Conservation (phyloP, 2,329 filamentous ascomycete genomes). For the Sclerotinia borealis region DNA sequence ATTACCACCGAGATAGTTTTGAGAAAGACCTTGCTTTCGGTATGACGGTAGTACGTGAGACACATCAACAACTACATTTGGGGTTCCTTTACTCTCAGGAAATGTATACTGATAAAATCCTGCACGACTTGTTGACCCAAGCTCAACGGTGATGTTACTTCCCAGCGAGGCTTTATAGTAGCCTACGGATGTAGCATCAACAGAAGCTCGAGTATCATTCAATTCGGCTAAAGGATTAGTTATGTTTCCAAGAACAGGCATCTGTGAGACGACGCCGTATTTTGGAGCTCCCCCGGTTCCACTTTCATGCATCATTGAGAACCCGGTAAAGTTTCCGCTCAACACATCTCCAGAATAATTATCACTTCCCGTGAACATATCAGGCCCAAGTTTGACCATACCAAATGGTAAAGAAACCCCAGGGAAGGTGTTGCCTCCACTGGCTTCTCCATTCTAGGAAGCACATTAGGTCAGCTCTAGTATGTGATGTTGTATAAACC, state of each 20-base stretch:
- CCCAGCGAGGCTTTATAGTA: constrained; percentile 53
- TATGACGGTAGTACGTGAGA: constrained; percentile 58
- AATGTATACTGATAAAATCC: constrained; percentile 57
- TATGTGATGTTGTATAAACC: not conserved
- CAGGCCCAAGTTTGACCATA: constrained; percentile 18
- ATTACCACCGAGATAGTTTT: constrained; percentile 53
- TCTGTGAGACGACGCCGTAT: constrained; percentile 57
- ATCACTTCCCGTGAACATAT: constrained; percentile 38
- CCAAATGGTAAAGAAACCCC: constrained; percentile 18
- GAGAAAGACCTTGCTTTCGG: constrained; percentile 51
- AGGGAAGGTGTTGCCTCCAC: constrained; percentile 16
- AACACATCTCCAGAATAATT: constrained; percentile 47
- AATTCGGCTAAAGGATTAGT: constrained; percentile 49
- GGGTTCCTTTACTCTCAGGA: constrained; percentile 33
- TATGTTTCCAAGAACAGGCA: constrained; percentile 46
- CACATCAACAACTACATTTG: constrained; percentile 52
- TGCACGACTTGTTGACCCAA: constrained; percentile 49
- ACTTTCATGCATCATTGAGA: constrained; percentile 59
- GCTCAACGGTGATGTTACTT: constrained; percentile 50
- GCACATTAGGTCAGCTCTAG: not conserved
- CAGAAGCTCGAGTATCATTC: constrained; percentile 45
- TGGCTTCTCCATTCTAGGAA: constrained; percentile 4
- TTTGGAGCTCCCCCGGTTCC: constrained; percentile 65
- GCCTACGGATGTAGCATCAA: constrained; percentile 50
- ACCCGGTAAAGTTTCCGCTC: constrained; percentile 49